Evolutionary conservation across 2,329 filamentous ascomycete species (phyloP), one percentile per base, ranked within the genome.

Genomic region (Neonectria sp.): DNA sequence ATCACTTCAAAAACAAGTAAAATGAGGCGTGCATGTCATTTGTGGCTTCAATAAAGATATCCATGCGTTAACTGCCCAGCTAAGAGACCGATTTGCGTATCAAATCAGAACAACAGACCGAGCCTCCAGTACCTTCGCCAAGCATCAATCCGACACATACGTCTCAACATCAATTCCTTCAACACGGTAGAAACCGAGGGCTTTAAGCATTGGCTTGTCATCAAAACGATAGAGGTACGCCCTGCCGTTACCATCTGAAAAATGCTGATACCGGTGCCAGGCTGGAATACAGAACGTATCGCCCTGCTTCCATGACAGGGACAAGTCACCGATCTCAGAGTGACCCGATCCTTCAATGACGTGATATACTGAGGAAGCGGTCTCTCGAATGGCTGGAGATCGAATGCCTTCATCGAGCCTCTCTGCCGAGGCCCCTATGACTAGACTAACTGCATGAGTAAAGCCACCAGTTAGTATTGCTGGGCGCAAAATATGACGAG

Each of bases 201-300:
- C 77, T 12, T 78, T 81, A 3, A 89, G 76, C 86, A 89, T 88
- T 0, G 86, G 86, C 77, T 83, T 85, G 68, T 89, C 87, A 68
- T 88, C 82, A 67, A 89, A 88, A 0, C 84, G 79, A 67, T 87
- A 88, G 31, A 89, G 68, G 71, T 89, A 89, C 0, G 84, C 83
- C 0, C 76, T 77, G 37, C 77, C 71, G 2, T 64, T 67, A 1
- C 63, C 57, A 13, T 75, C 75, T 2, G 85, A 83, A 60, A 82
- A 81, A 69, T 88, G 86, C 71, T 86, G 80, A 65, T 86, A 87
- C 13, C 66, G 73, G 56, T 86, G 76, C 87, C 87, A 89, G 0
- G 86, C 75, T 0, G 87, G 87, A 13, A 89, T 78, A 67, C 84
- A 86, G 65, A 89, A 89, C 0, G 85, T 89, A 72, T 89, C 87